Evolutionary conservation across 805 yeast species (phyloP), one percentile per base, ranked within the genome.

Genomic region (Saccharomycopsis oosterbeekiorum): DNA sequence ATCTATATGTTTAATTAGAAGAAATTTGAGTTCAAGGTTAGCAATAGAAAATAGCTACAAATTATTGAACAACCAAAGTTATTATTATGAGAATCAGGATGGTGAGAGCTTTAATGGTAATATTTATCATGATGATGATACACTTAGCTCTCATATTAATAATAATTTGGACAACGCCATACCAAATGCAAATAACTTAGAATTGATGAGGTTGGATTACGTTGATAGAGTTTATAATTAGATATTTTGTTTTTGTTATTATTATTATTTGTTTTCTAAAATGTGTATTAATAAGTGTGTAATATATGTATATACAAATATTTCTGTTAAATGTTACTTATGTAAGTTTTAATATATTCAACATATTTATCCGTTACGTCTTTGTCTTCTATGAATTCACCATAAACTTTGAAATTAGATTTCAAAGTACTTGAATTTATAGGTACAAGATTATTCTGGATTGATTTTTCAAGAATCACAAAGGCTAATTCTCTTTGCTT

Each of bases 1-100:
- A 1, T 70, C 85, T 65, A 72, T 88, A 19, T 89, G 96, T 70
- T 78, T 88, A 59, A 78, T 86, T 76, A 82, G 92, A 68, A 76
- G 97, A 66, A 56, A 61, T 11, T 58, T 59, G 11, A 60, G 64
- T 4, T 58, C 60, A 17, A 57, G 62, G 47, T 29, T 64, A 15
- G 64, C 64, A 3, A 59, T 58, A 53, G 59, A 63, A 34, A 60
- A 56, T 10, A 55, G 55, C 15, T 59, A 56, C 39, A 51, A 54
- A 10, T 24, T 62, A 9, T 37, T 59, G 53, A 59, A 59, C 24
- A 59, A 54, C 40, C 62, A 62, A 15, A 56, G 39, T 47, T 47
- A 47, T 47, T 47, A 47, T 47, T 42, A 60, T 41, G 43, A 42
- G 39, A 26, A 47, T 24, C 53, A 47, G 21, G 53, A 47, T 26